Conservation (phyloP, 352 stramenopile genomes). For the Phytophthora melonis region DNA sequence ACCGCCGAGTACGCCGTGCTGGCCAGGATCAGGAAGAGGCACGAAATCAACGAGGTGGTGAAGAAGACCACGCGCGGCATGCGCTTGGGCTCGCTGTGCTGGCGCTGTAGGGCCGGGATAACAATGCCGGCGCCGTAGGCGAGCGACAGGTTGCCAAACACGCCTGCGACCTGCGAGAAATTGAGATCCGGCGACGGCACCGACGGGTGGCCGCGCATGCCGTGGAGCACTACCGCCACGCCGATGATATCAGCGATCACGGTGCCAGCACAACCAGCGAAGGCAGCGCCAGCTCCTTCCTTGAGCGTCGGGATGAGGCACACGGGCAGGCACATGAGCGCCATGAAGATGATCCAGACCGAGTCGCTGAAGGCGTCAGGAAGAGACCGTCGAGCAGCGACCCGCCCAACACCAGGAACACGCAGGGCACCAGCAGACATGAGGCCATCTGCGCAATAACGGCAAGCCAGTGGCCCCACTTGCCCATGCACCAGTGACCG, state of each 20-base stretch:
- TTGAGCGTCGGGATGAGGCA: constrained; percentile 66
- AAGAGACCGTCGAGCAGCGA: constrained; percentile 27
- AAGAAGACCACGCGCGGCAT: constrained; percentile 52
- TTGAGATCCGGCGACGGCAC: constrained; percentile 25
- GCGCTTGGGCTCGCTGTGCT: constrained; percentile 34
- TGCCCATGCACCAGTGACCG: constrained; percentile 60
- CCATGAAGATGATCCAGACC: constrained; percentile 71
- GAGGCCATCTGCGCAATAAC: constrained; percentile 55
- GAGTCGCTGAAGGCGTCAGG: constrained; percentile 38
- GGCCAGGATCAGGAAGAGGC: constrained; percentile 47
- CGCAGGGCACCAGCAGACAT: constrained; percentile 57
- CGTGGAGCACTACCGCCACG: constrained; percentile 28
- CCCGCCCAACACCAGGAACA: constrained; percentile 31
- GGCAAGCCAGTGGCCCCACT: constrained; percentile 56
- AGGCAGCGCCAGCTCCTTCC: constrained; percentile 53
- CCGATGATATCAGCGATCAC: constrained; percentile 35
- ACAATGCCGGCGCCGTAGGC: constrained; percentile 31
- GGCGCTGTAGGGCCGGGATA: constrained; percentile 26
- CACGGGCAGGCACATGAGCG: constrained; percentile 51
- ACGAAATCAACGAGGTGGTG: constrained; percentile 47
- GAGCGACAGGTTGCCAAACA: constrained; percentile 34
- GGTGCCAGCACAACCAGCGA: constrained; percentile 59
- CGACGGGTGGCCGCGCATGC: constrained; percentile 33
- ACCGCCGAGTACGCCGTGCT: constrained; percentile 43
- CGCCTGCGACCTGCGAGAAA: constrained; percentile 26